phyloP scores from a whole-genome alignment of 2,329 filamentous ascomycete species.

The Fusarium sp. region DNA sequence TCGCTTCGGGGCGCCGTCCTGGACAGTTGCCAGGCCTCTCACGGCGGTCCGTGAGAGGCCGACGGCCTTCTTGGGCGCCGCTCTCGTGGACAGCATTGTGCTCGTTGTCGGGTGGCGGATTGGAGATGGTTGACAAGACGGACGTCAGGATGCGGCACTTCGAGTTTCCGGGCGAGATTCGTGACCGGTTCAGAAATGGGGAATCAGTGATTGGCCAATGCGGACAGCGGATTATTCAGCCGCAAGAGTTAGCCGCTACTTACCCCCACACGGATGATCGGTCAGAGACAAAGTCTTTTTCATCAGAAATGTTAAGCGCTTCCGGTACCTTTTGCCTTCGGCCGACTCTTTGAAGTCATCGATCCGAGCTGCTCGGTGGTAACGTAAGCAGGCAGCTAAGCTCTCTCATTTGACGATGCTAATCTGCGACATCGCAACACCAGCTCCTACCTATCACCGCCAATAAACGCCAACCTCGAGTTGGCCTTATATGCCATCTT shows the following conservation, averaged over 20 bases:
- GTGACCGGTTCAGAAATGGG: slow-evolving; percentile 52
- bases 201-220: slow-evolving; percentile 57
- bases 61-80: slow-evolving; percentile 54
- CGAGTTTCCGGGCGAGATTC: slow-evolving; percentile 50
- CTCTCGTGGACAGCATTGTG: slow-evolving; percentile 60
- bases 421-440: slow-evolving; percentile 31
- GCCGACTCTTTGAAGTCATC: slow-evolving; percentile 41
- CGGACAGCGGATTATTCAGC: slow-evolving; percentile 45
- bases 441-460: slow-evolving; percentile 9
- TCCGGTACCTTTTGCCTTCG: slow-evolving; percentile 17
- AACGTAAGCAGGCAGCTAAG: slow-evolving; percentile 29
- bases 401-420: slow-evolving; percentile 27
- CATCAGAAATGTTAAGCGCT: slow-evolving; percentile 37
- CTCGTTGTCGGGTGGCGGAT: slow-evolving; percentile 49
- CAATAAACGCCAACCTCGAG: slow-evolving; percentile 15
- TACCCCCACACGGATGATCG: background rate
- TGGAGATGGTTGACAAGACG: slow-evolving; percentile 45
- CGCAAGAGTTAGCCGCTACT: slow-evolving; percentile 47
- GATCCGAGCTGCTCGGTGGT: slow-evolving; percentile 25
- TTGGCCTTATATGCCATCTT: background rate
- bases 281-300: slow-evolving; percentile 12
- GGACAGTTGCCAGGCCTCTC: slow-evolving; percentile 84
- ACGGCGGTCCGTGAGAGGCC: slow-evolving; percentile 58
- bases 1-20: slow-evolving; percentile 77
- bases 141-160: slow-evolving; percentile 52